phyloP scores from a whole-genome alignment of 352 stramenopile genomes.

The Phytophthora podocarpi region DNA sequence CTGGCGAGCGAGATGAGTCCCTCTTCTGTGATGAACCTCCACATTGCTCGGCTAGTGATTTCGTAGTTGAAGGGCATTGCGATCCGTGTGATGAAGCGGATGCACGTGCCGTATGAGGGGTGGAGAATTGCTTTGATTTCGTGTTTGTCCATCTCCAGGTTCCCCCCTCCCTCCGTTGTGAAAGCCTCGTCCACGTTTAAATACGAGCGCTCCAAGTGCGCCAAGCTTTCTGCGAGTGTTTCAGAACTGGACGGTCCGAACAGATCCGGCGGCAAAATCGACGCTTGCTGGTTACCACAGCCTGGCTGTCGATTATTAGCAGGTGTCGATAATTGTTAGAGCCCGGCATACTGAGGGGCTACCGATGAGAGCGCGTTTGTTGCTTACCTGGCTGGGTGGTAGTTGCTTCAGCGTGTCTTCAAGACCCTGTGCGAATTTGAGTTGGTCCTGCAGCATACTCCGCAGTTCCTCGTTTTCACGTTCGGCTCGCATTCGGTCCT shows the following conservation, averaged over 20 bases:
- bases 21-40: constrained; percentile 30
- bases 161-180: constrained; percentile 11
- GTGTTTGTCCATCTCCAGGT: constrained; percentile 28
- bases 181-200: constrained; percentile 27
- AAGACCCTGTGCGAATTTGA: constrained; percentile 37
- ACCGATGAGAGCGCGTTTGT: background rate
- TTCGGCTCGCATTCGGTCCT: constrained; percentile 34
- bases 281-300: background rate
- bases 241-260: constrained; percentile 30
- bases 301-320: constrained; percentile 17
- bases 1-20: constrained; percentile 24
- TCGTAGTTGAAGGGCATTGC: constrained; percentile 28
- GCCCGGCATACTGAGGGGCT: background rate
- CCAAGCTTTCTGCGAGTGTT: constrained; percentile 26
- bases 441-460: constrained; percentile 32
- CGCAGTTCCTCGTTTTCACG: constrained; percentile 34
- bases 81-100: constrained; percentile 31
- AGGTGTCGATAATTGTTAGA: constrained; percentile 16
- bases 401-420: constrained; percentile 39
- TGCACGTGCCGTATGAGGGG: constrained; percentile 25
- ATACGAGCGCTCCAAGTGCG: constrained; percentile 24
- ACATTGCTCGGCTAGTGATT: constrained; percentile 28
- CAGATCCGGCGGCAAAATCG: constrained; percentile 22
- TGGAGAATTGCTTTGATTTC: constrained; percentile 33
- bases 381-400: constrained; percentile 26